Evolutionary conservation across 2,329 filamentous ascomycete species (phyloP).

Genomic region (Penicillium sp.): DNA sequence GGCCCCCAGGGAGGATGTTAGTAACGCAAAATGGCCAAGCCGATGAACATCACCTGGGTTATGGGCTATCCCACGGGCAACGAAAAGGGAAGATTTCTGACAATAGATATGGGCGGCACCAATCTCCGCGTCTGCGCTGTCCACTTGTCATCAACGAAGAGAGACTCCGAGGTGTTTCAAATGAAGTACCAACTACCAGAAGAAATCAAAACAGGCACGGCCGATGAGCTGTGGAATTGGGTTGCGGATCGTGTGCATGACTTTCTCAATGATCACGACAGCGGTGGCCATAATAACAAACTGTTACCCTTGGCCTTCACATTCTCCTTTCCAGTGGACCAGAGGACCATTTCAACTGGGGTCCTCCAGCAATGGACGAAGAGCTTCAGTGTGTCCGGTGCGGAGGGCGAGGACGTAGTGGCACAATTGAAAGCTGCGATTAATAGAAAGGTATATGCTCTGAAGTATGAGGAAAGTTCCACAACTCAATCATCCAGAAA

Average conservation of each 20-base stretch:
- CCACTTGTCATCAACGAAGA: constrained; percentile 71
- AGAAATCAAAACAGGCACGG: constrained; percentile 73
- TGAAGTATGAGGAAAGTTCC: background rate
- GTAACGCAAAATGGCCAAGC: constrained; percentile 50
- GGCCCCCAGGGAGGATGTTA: background rate
- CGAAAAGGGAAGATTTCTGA: constrained; percentile 76
- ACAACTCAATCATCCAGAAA: constrained; percentile 48
- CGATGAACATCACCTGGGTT: constrained; percentile 92
- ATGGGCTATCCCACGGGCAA: constrained; percentile 75
- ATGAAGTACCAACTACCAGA: constrained; percentile 84
- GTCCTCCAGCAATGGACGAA: constrained; percentile 89
- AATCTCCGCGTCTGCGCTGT: constrained; percentile 88
- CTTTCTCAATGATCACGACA: constrained; percentile 73
- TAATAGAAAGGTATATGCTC: constrained; percentile 52
- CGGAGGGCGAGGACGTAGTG: constrained; percentile 81
- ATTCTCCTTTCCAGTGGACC: constrained; percentile 84
- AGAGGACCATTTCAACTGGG: constrained; percentile 80
- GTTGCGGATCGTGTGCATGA: constrained; percentile 78
- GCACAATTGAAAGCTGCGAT: constrained; percentile 76
- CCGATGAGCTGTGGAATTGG: constrained; percentile 81
- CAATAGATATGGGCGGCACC: constrained; percentile 87
- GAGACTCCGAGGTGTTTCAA: constrained; percentile 80
- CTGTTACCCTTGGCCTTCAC: constrained; percentile 78
- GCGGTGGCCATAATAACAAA: constrained; percentile 38
- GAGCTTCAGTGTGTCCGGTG: constrained; percentile 82